phyloP scores from a whole-genome alignment of 2,329 filamentous ascomycete genomes.

The Fusarium mundagurra region DNA sequence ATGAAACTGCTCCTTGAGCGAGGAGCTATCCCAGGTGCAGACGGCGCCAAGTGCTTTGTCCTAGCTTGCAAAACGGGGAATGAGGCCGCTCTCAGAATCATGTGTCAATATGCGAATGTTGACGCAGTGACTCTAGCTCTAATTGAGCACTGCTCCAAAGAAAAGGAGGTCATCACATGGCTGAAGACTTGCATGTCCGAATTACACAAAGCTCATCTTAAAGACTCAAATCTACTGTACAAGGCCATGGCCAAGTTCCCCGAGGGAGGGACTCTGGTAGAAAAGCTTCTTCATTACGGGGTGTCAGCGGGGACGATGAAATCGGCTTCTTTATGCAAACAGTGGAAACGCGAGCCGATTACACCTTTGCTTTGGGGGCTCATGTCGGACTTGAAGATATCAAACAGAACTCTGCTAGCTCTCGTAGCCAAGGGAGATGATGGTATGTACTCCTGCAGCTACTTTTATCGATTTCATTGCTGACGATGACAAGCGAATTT shows the following conservation, averaged over 20 bases:
- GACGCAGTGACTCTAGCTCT: background rate
- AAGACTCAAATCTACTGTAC: background rate
- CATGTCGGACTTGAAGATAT: background rate
- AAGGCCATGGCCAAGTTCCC: background rate
- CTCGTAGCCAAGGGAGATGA: background rate
- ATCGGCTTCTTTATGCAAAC: background rate
- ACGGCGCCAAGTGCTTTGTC: background rate
- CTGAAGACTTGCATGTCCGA: background rate
- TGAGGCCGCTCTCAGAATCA: background rate
- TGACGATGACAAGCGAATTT: background rate
- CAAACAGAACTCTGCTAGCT: background rate
- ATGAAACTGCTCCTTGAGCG: background rate
- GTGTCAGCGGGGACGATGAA: background rate
- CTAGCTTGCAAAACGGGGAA: background rate
- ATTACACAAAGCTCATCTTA: background rate
- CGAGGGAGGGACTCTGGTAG: background rate
- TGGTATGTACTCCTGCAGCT: background rate
- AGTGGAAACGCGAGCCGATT: background rate
- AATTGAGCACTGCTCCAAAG: background rate
- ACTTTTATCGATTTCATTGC: no score
- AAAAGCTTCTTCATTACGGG: background rate
- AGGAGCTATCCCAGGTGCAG: background rate
- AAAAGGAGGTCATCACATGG: background rate
- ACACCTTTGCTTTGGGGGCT: background rate
- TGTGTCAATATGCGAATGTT: background rate